phyloP scores from a whole-genome alignment of 768 basidiomycete species.

The Xerocomus brunneocitrinus region DNA sequence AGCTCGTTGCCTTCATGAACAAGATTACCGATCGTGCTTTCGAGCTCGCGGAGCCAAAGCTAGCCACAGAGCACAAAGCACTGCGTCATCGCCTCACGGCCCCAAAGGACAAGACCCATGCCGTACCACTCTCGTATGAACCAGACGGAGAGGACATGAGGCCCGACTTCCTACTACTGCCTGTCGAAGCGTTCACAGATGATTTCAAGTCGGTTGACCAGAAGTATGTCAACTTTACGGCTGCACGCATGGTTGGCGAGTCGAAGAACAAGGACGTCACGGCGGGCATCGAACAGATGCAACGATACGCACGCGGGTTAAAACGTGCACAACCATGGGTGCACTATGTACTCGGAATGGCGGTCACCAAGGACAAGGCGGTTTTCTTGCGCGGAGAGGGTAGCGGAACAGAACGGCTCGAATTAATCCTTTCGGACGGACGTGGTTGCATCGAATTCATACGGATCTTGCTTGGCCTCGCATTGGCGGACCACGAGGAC shows the following conservation, averaged over 20 bases:
- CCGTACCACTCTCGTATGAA: conserved; percentile 31
- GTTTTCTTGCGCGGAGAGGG: background rate
- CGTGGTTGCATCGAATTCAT: background rate
- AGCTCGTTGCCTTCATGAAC: conserved; percentile 5
- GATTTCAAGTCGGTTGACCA: background rate
- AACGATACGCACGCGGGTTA: background rate
- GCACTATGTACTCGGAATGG: conserved; percentile 1
- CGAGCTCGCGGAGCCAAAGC: too few species aligned
- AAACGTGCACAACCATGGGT: conserved; percentile 7
- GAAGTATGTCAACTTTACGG: background rate
- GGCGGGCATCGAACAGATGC: too few species aligned
- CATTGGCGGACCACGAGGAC: background rate
- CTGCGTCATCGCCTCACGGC: background rate
- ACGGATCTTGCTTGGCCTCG: background rate
- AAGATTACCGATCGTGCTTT: background rate
- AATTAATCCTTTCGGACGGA: background rate
- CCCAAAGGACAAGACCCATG: background rate
- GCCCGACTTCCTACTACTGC: conserved; percentile 4
- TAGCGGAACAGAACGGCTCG: background rate
- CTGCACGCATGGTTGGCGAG: too few species aligned
- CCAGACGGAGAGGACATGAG: conserved; percentile 6
- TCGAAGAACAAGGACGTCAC: too few species aligned
- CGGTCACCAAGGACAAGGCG: conserved; percentile 1
- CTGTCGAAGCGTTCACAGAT: background rate
- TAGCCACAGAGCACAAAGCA: too few species aligned